A percentile compares a stretch with the other conserved stretches of the same genome.
Conservation (phyloP, 768 basidiomycete species). For the Holtermannia corniformis region DNA sequence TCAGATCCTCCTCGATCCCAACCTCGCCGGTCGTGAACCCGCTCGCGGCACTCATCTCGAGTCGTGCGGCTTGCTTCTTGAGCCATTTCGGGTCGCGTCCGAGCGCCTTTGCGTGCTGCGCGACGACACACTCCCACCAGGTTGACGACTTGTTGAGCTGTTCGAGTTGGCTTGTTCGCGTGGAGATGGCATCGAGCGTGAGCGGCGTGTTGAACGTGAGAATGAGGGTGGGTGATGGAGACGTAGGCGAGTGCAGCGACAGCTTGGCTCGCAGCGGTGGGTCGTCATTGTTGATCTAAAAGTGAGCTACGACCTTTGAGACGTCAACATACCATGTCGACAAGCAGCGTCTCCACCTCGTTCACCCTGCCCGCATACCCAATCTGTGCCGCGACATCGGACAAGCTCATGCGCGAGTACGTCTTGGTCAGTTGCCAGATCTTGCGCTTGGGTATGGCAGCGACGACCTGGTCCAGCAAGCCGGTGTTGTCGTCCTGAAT, state of each 20-base stretch:
- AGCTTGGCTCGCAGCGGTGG: background rate
- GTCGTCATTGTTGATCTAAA: background rate
- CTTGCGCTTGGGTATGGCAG: conserved; percentile 14
- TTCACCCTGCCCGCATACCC: background rate
- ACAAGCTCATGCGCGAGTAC: conserved; percentile 21
- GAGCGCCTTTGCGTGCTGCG: background rate
- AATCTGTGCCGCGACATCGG: conserved; percentile 15
- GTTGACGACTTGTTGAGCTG: background rate
- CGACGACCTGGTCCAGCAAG: conserved; percentile 22
- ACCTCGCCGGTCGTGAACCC: background rate
- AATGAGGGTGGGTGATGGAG: background rate
- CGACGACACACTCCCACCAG: background rate
- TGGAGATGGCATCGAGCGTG: background rate
- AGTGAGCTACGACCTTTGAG: no score
- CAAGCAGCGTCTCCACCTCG: background rate
- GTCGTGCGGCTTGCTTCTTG: background rate
- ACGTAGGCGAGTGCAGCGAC: background rate
- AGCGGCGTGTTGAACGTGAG: background rate
- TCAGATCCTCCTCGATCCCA: background rate
- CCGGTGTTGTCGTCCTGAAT: conserved; percentile 29
- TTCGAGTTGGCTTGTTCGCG: background rate
- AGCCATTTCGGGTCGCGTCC: background rate
- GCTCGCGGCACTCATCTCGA: no score
- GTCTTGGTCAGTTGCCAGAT: conserved; percentile 17
- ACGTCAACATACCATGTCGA: background rate